Evolutionary conservation across 306 rosid genomes (phyloP), one percentile per base, ranked within the genome.

Genomic region (Cicer arietinum): DNA sequence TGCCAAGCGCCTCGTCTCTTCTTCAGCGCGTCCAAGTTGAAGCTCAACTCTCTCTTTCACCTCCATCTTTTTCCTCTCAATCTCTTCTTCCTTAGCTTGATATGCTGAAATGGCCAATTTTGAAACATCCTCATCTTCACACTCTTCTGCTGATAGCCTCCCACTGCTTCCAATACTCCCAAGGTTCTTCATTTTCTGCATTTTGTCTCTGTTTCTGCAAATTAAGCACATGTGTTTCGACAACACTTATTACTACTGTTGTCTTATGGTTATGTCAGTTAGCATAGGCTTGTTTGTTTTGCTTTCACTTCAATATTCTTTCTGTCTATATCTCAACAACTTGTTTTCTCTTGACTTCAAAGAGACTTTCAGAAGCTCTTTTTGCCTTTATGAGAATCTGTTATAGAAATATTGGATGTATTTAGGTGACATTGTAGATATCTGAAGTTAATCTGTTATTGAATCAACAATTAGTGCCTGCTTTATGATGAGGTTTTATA

Each of bases 11-110:
- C 78, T 87, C 0, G 96, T 83, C 84, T 90, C 97, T 82, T 90
- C 91, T 79, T 91, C 96, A 1, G 96, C 98, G 16, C 96, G 94
- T 22, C 91, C 89, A 50, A 94, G 85, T 43, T 90, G 97, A 57
- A 85, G 86, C 44, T 90, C 91, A 69, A 94, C 96, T 68, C 81
- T 94, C 85, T 94, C 95, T 68, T 73, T 94, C 22, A 94, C 95
- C 54, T 90, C 95, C 89, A 86, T 84, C 75, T 91, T 94, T 81
- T 57, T 91, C 87, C 88, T 94, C 88, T 94, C 97, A 40, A 91
- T 94, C 90, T 87, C 97, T 76, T 94, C 96, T 82, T 91, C 98
- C 76, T 83, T 87, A 3, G 94, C 91, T 81, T 90, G 90, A 54
- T 84, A 82, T 6, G 89, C 67, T 8, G 94, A 90, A 52, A 94